Evolutionary conservation across 805 yeast genomes (phyloP), one percentile per base, ranked within the genome.

Genomic region (Teunomyces lycoperdinae): DNA sequence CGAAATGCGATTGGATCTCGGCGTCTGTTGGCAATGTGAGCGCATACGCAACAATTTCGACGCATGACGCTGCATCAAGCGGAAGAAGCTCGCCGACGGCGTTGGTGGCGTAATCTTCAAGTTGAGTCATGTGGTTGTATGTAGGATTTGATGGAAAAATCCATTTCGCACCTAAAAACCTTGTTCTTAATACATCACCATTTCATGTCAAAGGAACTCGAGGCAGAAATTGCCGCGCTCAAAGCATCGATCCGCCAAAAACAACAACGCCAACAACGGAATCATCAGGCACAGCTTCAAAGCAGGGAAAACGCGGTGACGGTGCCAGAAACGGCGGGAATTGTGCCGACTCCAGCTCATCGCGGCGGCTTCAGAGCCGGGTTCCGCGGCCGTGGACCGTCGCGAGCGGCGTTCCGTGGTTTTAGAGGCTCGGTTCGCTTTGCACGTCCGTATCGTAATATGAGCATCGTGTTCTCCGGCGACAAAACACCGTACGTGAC

Each of bases 11-110:
- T 16, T 73, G 70, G 7, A 81, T 73, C 10, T 73, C 80, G 3
- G 72, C 71, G 44, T 80, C 76, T 0, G 77, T 60, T 6, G 72
- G 71, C 17, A 82, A 63, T 8, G 71, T 60, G 9, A 76, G 58
- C 0, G 83, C 79, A 55, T 83, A 80, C 9, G 76, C 77, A 5
- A 84, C 69, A 69, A 83, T 73, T 55, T 83, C 84, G 9, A 58
- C 55, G 29, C 82, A 64, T 0, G 85, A 69, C 7, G 80, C 85
- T 11, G 71, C 68, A 51, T 84, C 89, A 35, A 84, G 61, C 0
- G 89, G 89, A 13, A 84, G 56, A 1, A 83, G 62, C 13, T 70
- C 49, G 6, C 57, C 60, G 14, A 68, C 54, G 17, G 68, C 65
- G 28, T 50, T 53, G 9, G 54, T 49, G 9, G 67, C 64, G 50